Evolutionary conservation across 306 rosid species (phyloP), one percentile per base, ranked within the genome.

Genomic region (Sophora flavescens): DNA sequence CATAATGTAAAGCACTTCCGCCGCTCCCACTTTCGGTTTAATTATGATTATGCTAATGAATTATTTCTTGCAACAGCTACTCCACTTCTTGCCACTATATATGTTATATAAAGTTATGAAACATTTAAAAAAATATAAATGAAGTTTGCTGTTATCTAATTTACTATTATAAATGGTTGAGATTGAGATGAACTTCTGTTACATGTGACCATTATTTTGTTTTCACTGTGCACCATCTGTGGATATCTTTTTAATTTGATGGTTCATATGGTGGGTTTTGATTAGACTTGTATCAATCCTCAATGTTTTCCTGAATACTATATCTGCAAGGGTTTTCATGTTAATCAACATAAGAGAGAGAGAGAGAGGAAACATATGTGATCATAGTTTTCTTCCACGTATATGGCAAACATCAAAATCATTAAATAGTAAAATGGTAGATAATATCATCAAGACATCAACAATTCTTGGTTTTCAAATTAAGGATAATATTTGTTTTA

Each of bases 41-140:
- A 67, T 72, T 81, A 89, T 82, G 78, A 86, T 86, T 83, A 60
- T 85, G 87, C 67, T 78, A 86, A 85, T 80, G 85, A 78, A 73
- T 78, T 75, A 63, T 48, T 58, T 76, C 79, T 59, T 78, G 78
- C 78, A 67, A 85, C 83, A 82, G 86, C 67, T 76, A 44, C 71
- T 70, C 95, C 90, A 88, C 95, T 85, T 84, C 63, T 70, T 68
- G 71, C 85, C 82, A 78, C 75, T 87, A 44, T 8, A 42, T 4
- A 41, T n/a, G n/a, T 60, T 28, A 16, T 70, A 51, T 32, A 30
- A 72, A 32, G 39, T 52, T 66, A 0, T 50, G 5, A 76, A 67
- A 59, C 32, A 41, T 56, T 53, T 70, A 4, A n/a, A 44, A 59
- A 59, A 71, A 30, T 22, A 13, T 2, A 41, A 26, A 13, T 39